These are phyloP conservation scores for Syncephalastrum monosporum DNA, from an alignment of 371 early-diverging fungal species.

Conservation along the genomic window DNA sequence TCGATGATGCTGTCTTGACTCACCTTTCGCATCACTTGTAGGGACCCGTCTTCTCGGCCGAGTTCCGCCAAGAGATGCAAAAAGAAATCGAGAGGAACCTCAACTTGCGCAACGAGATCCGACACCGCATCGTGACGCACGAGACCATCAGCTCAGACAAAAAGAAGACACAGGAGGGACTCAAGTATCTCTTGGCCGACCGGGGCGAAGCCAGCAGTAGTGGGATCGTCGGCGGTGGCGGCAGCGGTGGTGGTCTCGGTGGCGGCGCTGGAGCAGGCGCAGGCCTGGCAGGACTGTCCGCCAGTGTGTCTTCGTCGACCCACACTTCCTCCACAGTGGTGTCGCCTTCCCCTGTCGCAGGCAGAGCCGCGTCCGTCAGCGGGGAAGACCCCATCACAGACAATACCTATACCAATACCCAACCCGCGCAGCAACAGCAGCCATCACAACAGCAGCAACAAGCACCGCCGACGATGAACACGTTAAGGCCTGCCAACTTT, in stretches of 20 bases:
- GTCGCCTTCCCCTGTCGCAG: neutral
- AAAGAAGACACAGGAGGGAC: conserved; percentile 46
- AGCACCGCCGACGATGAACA: conserved; percentile 9
- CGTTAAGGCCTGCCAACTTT: conserved; percentile 40
- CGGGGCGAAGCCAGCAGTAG: conserved; percentile 12
- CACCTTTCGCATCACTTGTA: conserved; percentile 7
- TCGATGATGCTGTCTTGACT: neutral
- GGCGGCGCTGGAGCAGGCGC: conserved; percentile 9
- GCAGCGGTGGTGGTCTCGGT: conserved; percentile 8
- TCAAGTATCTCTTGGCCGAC: conserved; percentile 49
- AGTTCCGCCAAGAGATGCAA: conserved; percentile 55
- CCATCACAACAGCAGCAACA: conserved; percentile 7
- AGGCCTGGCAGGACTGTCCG: no score
- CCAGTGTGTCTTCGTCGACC: neutral
- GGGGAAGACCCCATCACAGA: no score
- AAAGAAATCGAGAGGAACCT: conserved; percentile 53
- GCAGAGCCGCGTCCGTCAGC: neutral
- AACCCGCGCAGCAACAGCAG: conserved; percentile 4
- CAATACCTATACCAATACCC: no score
- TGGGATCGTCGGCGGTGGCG: conserved; percentile 1
- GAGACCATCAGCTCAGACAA: conserved; percentile 36
- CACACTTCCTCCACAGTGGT: neutral
- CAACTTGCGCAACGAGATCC: conserved; percentile 40
- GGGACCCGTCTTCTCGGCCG: conserved; percentile 55
- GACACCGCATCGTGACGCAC: conserved; percentile 47